Base-by-base conservation (phyloP, 176 grass and related monocot genomes). In the Bromus sterilis region DNA sequence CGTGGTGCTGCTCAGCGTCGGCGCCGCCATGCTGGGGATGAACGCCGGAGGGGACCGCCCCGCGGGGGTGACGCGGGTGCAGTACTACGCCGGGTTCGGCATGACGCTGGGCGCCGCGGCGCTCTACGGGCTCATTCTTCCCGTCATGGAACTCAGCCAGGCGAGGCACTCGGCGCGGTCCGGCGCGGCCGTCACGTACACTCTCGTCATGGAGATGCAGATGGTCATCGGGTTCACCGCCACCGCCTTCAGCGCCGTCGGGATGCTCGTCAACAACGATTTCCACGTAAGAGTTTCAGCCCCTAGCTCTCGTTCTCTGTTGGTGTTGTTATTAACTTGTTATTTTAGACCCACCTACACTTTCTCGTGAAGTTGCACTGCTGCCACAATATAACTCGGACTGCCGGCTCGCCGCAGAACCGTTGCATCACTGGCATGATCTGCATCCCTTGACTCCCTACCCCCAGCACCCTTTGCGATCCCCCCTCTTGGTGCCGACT, bases 141-240 rank as follows among this genome's bases (percentile, higher is more conserved):
- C 92, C 40, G 48, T 86, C 78, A 51, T 98, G 78, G 92, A 98
- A 78, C 83, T 91, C 69, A 86, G 73, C 81, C 93, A 98, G 83
- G 67, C 87, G 78, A 83, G 61, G 11, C 91, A 92, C 74, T 81
- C 83, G 6, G 71, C 83, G n/a, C 53, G 68, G 28, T 13, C 83
- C 15, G 46, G 74, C 23, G 66, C 33, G 20, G 58, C 76, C 21
- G 78, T 94, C 8, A 87, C 21, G 36, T 94, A 93, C 86, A 89
- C 88, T 30, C 60, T 98, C 66, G 86, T 92, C 67, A 81, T 91
- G 86, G 95, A 97, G 92, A 92, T 97, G 89, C 92, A 94, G 80
- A 39, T 97, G 49, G 80, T 89, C 42, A 92, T 97, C 46, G 87
- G 91, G 1, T 61, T 92, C 80, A 75, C 81, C 16, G 94, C 85